Evolutionary conservation across 1,139 yeast genomes (phyloP), one percentile per base, ranked within the genome.

Genomic region (Kluyveromyces marxianus): DNA sequence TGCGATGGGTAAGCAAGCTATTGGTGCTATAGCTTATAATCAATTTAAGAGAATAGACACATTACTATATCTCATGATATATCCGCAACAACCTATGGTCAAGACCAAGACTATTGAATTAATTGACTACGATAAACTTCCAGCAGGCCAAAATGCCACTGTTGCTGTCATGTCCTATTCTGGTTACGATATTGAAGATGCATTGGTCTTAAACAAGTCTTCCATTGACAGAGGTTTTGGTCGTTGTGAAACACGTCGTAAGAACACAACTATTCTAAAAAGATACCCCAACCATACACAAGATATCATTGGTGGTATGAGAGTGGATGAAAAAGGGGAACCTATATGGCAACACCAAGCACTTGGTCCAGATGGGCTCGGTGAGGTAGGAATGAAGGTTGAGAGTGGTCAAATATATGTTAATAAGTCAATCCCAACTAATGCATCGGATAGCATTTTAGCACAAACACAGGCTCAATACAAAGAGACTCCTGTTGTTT

Each of bases 1-100:
- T 77, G 98, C 98, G 65, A 92, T 92, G 98, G 98, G 98, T 80
- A 92, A 92, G 72, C 99, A 92, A 71, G 98, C 98, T 25, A 92
- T 92, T 67, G 99, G 99, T 55, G 97, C 97, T 6, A 94, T 94
- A 68, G 97, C 95, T 28, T 92, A 92, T 67, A 92, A 92, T 67
- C 98, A 92, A 68, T 86, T 92, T 69, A 79, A 89, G 63, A 81
- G 99, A 68, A 92, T 92, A 56, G 99, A 92, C 63, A 94, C 99
- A 0, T 70, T 92, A 58, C 72, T 94, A 54, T 92, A 92, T 64
- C 74, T 92, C 56, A 87, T 92, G 96, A 96, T 90, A 21, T 92
- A 94, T 63, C 99, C 99, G 6, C 97, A 92, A 68, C 97, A 90
- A 63, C 99, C 99, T 1, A 87, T 92, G 97, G 99, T 94, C 31